phyloP scores from a whole-genome alignment of 2,329 filamentous ascomycete species.

The Aciculosporium take region DNA sequence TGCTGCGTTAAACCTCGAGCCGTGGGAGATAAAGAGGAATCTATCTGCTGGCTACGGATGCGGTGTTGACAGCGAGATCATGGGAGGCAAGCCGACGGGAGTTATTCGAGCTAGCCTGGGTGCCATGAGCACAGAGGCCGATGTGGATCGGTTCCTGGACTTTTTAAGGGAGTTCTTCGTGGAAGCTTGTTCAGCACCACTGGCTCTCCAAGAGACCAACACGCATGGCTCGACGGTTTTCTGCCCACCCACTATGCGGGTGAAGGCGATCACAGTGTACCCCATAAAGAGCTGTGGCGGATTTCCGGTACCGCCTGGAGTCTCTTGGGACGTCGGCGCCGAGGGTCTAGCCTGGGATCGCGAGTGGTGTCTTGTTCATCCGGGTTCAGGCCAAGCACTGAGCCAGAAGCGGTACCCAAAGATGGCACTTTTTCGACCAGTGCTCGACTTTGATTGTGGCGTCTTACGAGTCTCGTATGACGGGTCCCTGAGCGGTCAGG shows the following conservation, averaged over 20 bases:
- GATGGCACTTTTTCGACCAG: conserved; percentile 73
- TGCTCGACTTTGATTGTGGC: conserved; percentile 54
- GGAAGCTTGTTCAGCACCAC: conserved; percentile 6
- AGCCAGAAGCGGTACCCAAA: conserved; percentile 78
- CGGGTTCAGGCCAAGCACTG: conserved; percentile 68
- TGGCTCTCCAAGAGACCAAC: neutral
- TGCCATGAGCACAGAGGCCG: conserved; percentile 69
- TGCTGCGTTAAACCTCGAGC: conserved; percentile 52
- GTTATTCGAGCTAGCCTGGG: conserved; percentile 76
- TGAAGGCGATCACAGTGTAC: conserved; percentile 62
- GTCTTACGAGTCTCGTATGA: conserved; percentile 46
- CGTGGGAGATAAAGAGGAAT: conserved; percentile 72
- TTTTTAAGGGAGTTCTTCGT: conserved; percentile 60
- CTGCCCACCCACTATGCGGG: conserved; percentile 12
- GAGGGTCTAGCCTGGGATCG: conserved; percentile 90
- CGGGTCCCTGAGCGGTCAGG: conserved; percentile 18
- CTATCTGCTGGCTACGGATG: conserved; percentile 78
- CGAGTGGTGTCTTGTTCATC: conserved; percentile 89
- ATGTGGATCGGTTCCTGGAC: conserved; percentile 56
- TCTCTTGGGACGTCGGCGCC: conserved; percentile 59
- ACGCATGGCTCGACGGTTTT: neutral
- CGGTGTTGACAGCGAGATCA: conserved; percentile 67
- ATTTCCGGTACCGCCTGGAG: conserved; percentile 50
- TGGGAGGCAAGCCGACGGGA: conserved; percentile 75
- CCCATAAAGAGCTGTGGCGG: conserved; percentile 91